These are phyloP conservation scores for Colletotrichum tropicale DNA, from an alignment of 2,329 filamentous ascomycete genomes.

Conservation along the genomic window DNA sequence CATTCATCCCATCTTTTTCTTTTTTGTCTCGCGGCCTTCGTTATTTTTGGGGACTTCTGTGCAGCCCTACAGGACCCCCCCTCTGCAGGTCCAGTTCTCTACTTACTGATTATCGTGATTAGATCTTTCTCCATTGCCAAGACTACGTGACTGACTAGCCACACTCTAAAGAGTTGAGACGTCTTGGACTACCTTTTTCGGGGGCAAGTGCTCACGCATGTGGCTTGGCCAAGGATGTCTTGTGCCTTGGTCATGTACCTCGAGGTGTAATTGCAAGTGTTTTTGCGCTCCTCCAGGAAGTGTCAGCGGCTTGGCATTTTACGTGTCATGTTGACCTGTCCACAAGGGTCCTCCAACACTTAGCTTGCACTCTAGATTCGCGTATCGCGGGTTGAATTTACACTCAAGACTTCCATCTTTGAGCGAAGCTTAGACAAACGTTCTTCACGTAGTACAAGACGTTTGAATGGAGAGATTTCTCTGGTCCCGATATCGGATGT, in stretches of 20 bases:
- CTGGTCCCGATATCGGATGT: background rate
- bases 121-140: background rate
- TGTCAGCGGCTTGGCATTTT: background rate
- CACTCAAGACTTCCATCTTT: background rate
- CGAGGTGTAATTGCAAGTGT: background rate
- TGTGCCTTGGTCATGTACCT: background rate
- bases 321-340: background rate
- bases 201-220: background rate
- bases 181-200: background rate
- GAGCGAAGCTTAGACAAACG: background rate
- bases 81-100: background rate
- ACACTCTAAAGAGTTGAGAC: background rate
- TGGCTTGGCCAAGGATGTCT: background rate
- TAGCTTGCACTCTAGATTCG: background rate
- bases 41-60: background rate
- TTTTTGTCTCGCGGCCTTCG: background rate
- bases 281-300: background rate
- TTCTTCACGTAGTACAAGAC: background rate
- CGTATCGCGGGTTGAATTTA: background rate
- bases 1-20: background rate
- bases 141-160: background rate
- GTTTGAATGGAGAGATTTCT: background rate
- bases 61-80: background rate
- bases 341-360: background rate
- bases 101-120: background rate